Percentiles rank a stretch among this genome's conserved stretches.
Evolutionary conservation across 169 alveolate species (phyloP).

Genomic region (Besnoitia besnoiti): DNA sequence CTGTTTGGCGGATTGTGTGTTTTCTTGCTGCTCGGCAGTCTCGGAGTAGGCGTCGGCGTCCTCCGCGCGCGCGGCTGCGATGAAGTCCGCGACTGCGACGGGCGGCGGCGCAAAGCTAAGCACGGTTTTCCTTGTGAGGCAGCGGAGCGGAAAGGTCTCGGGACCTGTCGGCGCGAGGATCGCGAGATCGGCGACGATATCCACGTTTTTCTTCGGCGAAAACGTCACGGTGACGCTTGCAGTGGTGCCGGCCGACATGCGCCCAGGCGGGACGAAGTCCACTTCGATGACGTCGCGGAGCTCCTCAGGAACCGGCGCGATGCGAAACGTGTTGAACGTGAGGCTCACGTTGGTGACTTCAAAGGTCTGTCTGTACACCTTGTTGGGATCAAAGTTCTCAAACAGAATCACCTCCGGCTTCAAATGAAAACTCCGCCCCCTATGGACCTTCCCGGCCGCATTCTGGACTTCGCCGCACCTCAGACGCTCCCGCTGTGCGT

Average conservation of each 20-base stretch:
- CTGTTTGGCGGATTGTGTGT: no score
- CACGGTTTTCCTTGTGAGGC: slow-evolving; percentile 56
- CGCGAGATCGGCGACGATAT: slow-evolving; percentile 22
- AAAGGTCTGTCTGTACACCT: slow-evolving; percentile 37
- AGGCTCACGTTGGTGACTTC: slow-evolving; percentile 65
- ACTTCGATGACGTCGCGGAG: slow-evolving; percentile 64
- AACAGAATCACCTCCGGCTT: slow-evolving; percentile 42
- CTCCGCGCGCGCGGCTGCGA: neutral
- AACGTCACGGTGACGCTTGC: slow-evolving; percentile 42
- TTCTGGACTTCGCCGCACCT: slow-evolving; percentile 54
- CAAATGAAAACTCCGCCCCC: slow-evolving; percentile 57
- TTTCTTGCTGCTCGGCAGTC: neutral
- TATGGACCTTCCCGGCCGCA: slow-evolving; percentile 56
- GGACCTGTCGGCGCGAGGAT: slow-evolving; percentile 67
- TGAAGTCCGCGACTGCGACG: neutral
- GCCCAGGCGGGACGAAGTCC: slow-evolving; percentile 59
- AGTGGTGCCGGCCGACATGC: slow-evolving; percentile 64
- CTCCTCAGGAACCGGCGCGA: slow-evolving; percentile 64
- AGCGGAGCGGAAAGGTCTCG: slow-evolving; percentile 42
- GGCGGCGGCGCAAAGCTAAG: slow-evolving; percentile 48
- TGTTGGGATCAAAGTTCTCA: slow-evolving; percentile 49
- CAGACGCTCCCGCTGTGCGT: slow-evolving; percentile 44
- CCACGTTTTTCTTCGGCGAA: slow-evolving; percentile 50
- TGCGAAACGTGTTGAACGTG: slow-evolving; percentile 65
- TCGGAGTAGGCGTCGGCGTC: neutral